These are phyloP conservation scores for Rhynchosporium agropyri DNA, from an alignment of 2,329 filamentous ascomycete species.

Conservation along the genomic window DNA sequence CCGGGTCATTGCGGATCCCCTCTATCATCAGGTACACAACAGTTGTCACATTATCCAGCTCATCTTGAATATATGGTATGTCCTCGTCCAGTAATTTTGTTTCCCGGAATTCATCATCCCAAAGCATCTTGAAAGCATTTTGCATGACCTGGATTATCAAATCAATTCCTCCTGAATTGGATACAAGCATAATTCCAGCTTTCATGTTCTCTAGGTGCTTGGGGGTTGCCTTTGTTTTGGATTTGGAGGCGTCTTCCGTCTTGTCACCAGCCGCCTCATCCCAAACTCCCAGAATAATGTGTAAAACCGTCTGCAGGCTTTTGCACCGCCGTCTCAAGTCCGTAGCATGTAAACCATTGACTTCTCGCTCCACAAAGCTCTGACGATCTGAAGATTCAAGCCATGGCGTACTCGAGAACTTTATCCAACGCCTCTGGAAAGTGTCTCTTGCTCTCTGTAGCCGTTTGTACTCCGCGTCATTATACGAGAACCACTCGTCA, in stretches of 20 bases:
- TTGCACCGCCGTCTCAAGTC: constrained; percentile 54
- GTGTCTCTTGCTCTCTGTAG: constrained; percentile 73
- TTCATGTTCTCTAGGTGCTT: constrained; percentile 63
- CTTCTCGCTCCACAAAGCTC: constrained; percentile 59
- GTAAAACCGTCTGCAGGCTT: constrained; percentile 60
- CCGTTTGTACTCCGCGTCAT: constrained; percentile 80
- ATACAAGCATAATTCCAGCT: constrained; percentile 54
- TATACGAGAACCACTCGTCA: constrained; percentile 97
- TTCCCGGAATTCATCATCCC: constrained; percentile 43
- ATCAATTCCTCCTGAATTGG: constrained; percentile 48
- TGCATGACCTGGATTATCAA: constrained; percentile 40
- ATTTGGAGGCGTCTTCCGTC: constrained; percentile 38
- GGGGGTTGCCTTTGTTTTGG: constrained; percentile 52
- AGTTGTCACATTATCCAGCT: constrained; percentile 64
- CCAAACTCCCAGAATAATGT: constrained; percentile 71
- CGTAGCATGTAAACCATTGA: constrained; percentile 49
- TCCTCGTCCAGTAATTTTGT: constrained; percentile 40
- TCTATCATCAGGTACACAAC: constrained; percentile 64
- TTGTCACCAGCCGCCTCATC: constrained; percentile 60
- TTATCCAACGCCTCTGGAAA: constrained; percentile 77
- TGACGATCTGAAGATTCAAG: constrained; percentile 60
- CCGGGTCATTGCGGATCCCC: constrained; percentile 54
- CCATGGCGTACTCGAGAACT: constrained; percentile 62
- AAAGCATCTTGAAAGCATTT: constrained; percentile 38
- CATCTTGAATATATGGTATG: constrained; percentile 52